Base-by-base conservation (phyloP, 192 early-diverging fungal species). In the Coemansia sp. region DNA sequence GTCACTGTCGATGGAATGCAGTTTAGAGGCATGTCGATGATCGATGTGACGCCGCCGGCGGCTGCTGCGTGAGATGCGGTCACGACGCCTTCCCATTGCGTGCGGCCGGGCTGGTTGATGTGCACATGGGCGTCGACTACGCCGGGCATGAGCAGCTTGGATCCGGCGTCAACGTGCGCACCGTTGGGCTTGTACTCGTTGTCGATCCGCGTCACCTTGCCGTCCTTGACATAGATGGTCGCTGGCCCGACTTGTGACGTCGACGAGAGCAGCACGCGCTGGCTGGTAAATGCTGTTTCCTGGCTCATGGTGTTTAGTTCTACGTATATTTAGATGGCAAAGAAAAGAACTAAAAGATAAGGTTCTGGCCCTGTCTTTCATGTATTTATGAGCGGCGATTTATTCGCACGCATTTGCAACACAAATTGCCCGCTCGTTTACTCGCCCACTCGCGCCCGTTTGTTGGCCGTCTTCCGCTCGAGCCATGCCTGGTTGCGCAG, bases 11-110 rank as follows among this genome's bases (percentile, higher is more conserved):
- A 89, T n/a, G 91, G 91, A 62, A 93, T 93, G 54, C 89, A 88
- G 84, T 93, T 93, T 62, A 93, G 83, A 17, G 91, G 91, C 91
- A 93, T 93, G 60, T 93, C 91, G 32, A 93, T 84, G 24, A 93
- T 84, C 1, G 91, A 91, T 0, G 90, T 93, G 25, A 89, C 86
- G 64, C 91, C 91, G 53, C 91, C 91, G 29, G 90, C 89, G n/a
- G 90, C 90, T 37, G 91, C 91, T 38, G 91, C 86, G 59, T 87
- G 88, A 24, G 90, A 90, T 39, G 89, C 91, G 3, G 87, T 93
- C 55, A 83, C 86, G 48, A 93, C 90, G 9, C 91, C 91, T 70
- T 93, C 91, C 91, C 91, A 93, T 65, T 88, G 84, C 57, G 91
- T 93, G 75, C 91, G 86, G 22, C 91, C 91, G 10, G 91, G 91